Evolutionary conservation across 805 yeast genomes (phyloP).

Genomic region (Wickerhamiella vanderwaltii): DNA sequence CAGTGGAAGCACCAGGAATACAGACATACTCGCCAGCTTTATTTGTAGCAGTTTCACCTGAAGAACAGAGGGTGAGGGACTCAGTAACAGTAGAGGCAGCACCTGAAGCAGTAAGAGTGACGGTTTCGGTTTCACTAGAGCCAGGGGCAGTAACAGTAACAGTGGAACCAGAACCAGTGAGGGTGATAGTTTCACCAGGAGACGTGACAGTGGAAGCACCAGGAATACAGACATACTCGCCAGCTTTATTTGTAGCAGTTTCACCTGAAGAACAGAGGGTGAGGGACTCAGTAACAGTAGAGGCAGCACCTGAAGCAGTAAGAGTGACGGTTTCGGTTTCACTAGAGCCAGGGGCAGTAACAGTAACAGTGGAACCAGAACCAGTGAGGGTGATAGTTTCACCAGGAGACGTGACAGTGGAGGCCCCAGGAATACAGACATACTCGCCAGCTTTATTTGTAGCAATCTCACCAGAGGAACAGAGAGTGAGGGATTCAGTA

Average conservation of each 20-base stretch:
- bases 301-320: constrained; percentile 7
- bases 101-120: constrained; percentile 10
- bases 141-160: constrained; percentile 14
- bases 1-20: constrained; percentile 14
- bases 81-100: neutral
- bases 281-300: constrained; percentile 9
- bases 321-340: constrained; percentile 10
- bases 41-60: constrained; percentile 8
- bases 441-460: constrained; percentile 12
- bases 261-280: constrained; percentile 8
- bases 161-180: constrained; percentile 8
- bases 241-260: constrained; percentile 11
- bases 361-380: constrained; percentile 15
- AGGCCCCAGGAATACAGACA: constrained; percentile 15
- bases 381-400: constrained; percentile 10
- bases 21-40: constrained; percentile 2
- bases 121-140: constrained; percentile 8
- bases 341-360: neutral
- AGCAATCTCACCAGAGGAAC: constrained; percentile 7
- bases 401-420: constrained; percentile 14
- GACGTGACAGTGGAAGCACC: constrained; percentile 15
- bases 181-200: constrained; percentile 7
- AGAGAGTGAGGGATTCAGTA: constrained; percentile 7
- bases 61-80: constrained; percentile 1
- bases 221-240: constrained; percentile 15